Base-by-base conservation (phyloP, 495 filamentous ascomycete genomes). In the Penicillium paxilli region DNA sequence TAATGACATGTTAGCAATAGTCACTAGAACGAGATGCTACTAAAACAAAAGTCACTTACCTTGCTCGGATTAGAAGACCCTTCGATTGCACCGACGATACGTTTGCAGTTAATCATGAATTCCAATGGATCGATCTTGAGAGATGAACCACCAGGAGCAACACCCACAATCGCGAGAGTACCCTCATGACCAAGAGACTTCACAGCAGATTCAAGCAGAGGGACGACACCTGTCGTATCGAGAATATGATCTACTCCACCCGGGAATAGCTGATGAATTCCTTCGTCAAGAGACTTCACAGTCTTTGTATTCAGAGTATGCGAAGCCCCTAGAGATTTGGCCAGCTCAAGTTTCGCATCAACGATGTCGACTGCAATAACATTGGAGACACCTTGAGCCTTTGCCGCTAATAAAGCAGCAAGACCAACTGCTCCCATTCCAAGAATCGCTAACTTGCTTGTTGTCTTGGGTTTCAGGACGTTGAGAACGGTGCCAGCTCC, bases 331-430 rank as follows among this genome's bases (percentile, higher is more conserved):
- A 80, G 54, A 23, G 65, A 60, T 17, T 48, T 62, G 4, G 78
- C 76, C 16, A 78, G 23, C 23, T 64, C 64, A 9, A 82, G 58
- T 25, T 74, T 74, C 20, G 56, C 58, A 24, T 72, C 61, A 19
- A 72, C 62, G 22, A 78, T 62, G 49, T 80, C 77, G 2, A 79
- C 71, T 0, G 72, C 77, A n/a, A 79, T 64, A 20, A 79, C 45
- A 10, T 41, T 58, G 17, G 57, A 55, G 8, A 66, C 65, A 0
- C 63, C 67, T 11, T 47, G 26, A 5, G 63, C 59, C 10, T 56
- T 57, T 0, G 68, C 58, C 10, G 66, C 57, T 65, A 80, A 61
- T 20, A 73, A 20, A 7, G 76, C 77, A 0, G 70, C 65, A n/a
- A 74, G 35, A 0, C 77, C 77, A 0, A 80, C 77, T 2, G 68